Conservation (phyloP, 192 early-diverging fungal genomes). For the Coemansia sp. region DNA sequence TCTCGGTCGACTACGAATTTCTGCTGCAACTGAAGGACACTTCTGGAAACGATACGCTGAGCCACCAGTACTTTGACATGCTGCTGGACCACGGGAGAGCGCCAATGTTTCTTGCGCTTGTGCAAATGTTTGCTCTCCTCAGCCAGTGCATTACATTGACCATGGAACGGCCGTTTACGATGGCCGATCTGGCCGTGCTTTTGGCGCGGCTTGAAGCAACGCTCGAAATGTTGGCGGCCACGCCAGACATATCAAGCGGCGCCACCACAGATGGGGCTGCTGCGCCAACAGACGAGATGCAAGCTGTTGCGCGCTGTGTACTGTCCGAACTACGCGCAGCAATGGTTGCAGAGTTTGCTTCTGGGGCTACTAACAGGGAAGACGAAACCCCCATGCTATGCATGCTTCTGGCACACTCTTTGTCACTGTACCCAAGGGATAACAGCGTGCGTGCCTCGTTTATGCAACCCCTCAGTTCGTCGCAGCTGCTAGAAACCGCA, state of each 20-base stretch:
- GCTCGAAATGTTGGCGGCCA: constrained; percentile 5
- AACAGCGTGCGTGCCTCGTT: constrained; percentile 9
- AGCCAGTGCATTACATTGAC: not conserved
- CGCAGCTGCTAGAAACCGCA: constrained; percentile 3
- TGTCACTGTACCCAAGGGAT: constrained; percentile 12
- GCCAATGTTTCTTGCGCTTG: constrained; percentile 28
- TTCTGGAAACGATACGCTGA: not conserved
- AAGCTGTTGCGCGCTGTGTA: constrained; percentile 9
- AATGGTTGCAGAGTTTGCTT: not conserved
- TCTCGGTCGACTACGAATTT: constrained; percentile 25
- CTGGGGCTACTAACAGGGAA: not conserved
- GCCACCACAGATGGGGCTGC: not conserved
- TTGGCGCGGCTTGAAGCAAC: constrained; percentile 19
- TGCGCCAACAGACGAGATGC: constrained; percentile 17
- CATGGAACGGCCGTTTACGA: not conserved
- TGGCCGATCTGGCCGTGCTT: constrained; percentile 22
- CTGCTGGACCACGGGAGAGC: constrained; percentile 17
- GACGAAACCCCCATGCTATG: not conserved
- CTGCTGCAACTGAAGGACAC: constrained; percentile 12
- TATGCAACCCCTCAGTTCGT: constrained; percentile 5
- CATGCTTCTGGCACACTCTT: constrained; percentile 19
- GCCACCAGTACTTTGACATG: constrained; percentile 13
- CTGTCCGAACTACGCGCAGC: not conserved
- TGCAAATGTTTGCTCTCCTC: constrained; percentile 12
- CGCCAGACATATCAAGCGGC: too few species aligned